phyloP scores from a whole-genome alignment of 176 grass and related monocot genomes.

The Hordeum marinum region DNA sequence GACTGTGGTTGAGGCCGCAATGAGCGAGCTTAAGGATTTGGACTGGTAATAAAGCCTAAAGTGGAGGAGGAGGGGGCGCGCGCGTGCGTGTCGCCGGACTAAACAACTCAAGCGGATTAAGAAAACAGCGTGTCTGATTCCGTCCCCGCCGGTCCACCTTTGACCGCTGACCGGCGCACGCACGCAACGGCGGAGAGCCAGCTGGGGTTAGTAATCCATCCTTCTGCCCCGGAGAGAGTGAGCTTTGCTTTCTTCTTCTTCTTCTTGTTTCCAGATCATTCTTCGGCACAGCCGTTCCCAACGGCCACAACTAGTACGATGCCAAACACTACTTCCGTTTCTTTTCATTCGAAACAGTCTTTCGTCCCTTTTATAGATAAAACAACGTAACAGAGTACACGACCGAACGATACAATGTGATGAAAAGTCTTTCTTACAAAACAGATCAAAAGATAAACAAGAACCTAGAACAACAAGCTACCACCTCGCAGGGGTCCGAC shows the following conservation, averaged over 20 bases:
- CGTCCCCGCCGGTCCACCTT: neutral
- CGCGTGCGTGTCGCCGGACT: constrained; percentile 8
- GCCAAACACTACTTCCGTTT: no score
- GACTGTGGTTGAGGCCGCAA: neutral
- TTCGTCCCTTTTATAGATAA: no score
- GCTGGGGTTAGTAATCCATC: neutral
- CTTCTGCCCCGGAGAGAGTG: neutral
- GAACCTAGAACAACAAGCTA: no score
- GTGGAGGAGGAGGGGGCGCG: constrained; percentile 30
- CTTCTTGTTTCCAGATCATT: neutral
- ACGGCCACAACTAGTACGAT: neutral
- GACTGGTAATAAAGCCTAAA: neutral
- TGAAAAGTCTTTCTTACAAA: no score
- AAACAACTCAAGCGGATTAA: constrained; percentile 14
- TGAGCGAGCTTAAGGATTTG: neutral
- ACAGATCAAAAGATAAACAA: no score
- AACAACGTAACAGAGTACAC: no score
- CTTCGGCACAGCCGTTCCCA: neutral
- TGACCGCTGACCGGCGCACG: constrained; percentile 31
- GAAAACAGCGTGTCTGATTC: constrained; percentile 1
- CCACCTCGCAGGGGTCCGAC: no score
- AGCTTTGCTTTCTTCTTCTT: neutral
- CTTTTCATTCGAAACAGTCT: no score
- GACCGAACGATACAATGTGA: no score
- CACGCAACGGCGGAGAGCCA: neutral